Base-by-base conservation (phyloP, 306 rosid species). In the Quercus dentata region DNA sequence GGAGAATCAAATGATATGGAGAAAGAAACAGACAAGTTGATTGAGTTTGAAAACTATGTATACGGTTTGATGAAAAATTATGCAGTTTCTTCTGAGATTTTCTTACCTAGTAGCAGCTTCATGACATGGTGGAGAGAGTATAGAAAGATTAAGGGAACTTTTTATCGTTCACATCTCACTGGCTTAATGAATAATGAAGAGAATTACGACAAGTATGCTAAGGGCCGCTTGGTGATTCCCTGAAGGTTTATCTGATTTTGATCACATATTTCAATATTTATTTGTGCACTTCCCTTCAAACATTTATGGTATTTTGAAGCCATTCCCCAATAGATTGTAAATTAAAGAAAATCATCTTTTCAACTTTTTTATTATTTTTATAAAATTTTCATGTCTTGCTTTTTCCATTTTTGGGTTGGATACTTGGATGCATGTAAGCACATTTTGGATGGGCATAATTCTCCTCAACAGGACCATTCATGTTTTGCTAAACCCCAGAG, bases 51-150 rank as follows among this genome's bases (percentile, higher is more conserved):
- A 84, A 38, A 21, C 0, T 77, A 90, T 76, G 90, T 94, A 67
- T 71, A 46, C 62, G 84, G 2, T 19, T n/a, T 28, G 81, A 76
- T 94, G 4, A 80, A 25, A 55, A 84, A 80, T 0, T 87, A 80
- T 55, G 85, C 73, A 3, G 89, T 92, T 14, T 86, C 97, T 2
- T 80, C 93, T 1, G 97, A 94, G 79, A 90, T 94, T 78, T 92
- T 94, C 84, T 78, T 90, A 27, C 2, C 5, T 7, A 0, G 17
- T 0, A 87, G 97, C 75, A 92, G 89, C 81, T 94, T 84, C n/a
- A 94, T 89, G 97, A 0, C 0, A 44, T 90, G 97, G 98, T 94
- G 91, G 94, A 23, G 56, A 1, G 62, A 77, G 20, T 92, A 92
- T 62, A 6, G n/a, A 19, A 17, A 10, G 4, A 15, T 74, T 15